Evolutionary conservation across 768 basidiomycete species (phyloP).

Genomic region (Russula vinacea): DNA sequence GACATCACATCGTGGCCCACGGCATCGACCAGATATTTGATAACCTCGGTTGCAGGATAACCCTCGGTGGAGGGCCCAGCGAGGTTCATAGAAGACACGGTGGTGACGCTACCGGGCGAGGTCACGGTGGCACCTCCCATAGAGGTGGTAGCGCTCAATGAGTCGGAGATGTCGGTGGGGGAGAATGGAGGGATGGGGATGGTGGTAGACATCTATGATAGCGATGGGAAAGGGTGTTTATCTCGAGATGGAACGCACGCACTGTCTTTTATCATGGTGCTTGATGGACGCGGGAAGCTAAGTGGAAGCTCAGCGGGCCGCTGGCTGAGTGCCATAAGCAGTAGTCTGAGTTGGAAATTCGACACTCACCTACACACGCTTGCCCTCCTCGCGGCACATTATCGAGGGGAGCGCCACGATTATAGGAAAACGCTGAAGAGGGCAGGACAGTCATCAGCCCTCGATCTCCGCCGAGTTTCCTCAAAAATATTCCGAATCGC

Average conservation of each 20-base stretch:
- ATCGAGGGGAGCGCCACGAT: slow-evolving; percentile 5
- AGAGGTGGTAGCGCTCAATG: neutral
- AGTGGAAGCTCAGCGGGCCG: slow-evolving; percentile 14
- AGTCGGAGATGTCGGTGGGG: neutral
- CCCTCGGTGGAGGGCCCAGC: neutral
- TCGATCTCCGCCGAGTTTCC: neutral
- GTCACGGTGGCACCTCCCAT: neutral
- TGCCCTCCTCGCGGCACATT: slow-evolving; percentile 10
- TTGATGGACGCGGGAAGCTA: neutral
- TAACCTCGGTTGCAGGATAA: slow-evolving; percentile 27
- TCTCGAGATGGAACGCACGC: neutral
- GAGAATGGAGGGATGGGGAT: neutral
- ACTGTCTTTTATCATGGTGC: slow-evolving; percentile 8
- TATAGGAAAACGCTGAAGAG: slow-evolving; percentile 1
- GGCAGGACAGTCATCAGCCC: slow-evolving; percentile 4
- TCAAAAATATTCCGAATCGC: neutral
- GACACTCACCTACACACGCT: neutral
- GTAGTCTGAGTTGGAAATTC: slow-evolving; percentile 16
- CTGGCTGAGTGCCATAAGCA: neutral
- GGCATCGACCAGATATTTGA: slow-evolving; percentile 28
- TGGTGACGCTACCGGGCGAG: slow-evolving; percentile 2
- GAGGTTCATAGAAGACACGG: neutral
- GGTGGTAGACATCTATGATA: neutral
- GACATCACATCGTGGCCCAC: slow-evolving; percentile 24
- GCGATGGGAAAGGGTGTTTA: slow-evolving; percentile 1